These are phyloP conservation scores for Saprolegnia parasitica DNA, from an alignment of 352 stramenopile species.

Conservation along the genomic window DNA sequence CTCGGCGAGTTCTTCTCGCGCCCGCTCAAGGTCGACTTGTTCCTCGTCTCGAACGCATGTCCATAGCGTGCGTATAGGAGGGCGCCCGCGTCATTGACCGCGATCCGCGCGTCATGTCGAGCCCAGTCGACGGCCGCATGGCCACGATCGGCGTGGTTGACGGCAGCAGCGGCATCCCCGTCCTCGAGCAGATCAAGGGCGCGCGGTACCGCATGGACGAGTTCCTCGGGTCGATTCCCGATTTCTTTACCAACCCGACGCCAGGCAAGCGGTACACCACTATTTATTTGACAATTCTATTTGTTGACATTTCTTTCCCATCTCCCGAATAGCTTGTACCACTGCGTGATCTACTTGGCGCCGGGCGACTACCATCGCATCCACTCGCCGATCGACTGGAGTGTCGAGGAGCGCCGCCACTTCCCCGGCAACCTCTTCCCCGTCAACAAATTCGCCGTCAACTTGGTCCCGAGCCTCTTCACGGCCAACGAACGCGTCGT, in stretches of 20 bases:
- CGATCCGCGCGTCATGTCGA: slow-evolving; percentile 34
- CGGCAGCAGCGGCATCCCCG: slow-evolving; percentile 42
- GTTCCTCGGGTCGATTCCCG: slow-evolving; percentile 58
- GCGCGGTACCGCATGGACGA: slow-evolving; percentile 77
- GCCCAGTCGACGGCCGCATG: slow-evolving; percentile 60
- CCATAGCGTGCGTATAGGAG: slow-evolving; percentile 24
- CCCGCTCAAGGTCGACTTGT: slow-evolving; percentile 47
- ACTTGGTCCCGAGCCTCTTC: slow-evolving; percentile 72
- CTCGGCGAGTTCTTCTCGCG: slow-evolving; percentile 82
- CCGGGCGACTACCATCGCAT: slow-evolving; percentile 86
- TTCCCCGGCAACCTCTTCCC: slow-evolving; percentile 82
- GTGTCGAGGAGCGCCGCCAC: slow-evolving; percentile 62
- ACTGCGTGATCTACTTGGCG: slow-evolving; percentile 80
- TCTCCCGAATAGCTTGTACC: slow-evolving; percentile 68
- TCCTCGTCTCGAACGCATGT: background rate
- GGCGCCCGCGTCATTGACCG: slow-evolving; percentile 28
- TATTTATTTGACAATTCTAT: too few relatives aligned
- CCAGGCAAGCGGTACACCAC: slow-evolving; percentile 30
- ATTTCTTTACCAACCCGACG: slow-evolving; percentile 45
- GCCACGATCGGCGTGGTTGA: slow-evolving; percentile 54
- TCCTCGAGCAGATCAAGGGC: slow-evolving; percentile 78
- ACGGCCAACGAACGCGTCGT: slow-evolving; percentile 78
- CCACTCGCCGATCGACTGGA: slow-evolving; percentile 75
- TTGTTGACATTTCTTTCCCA: too few relatives aligned
- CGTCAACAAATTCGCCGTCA: slow-evolving; percentile 59